Conservation (phyloP, 164 flowering plant species). For the Brasenia schreberi region DNA sequence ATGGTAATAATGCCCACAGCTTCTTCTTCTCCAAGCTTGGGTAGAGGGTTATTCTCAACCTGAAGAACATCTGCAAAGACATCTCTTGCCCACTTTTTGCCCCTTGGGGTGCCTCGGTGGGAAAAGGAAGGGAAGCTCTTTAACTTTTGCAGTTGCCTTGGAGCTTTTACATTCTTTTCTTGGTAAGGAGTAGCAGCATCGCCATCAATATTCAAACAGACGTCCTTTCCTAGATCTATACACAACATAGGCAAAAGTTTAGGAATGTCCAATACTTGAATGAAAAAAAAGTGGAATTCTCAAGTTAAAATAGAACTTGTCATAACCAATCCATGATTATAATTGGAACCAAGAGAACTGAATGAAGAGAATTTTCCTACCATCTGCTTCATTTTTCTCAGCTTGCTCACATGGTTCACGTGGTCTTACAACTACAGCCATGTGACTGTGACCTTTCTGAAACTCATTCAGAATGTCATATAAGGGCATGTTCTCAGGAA, state of each 20-base stretch:
- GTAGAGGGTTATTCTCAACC: slow-evolving; percentile 55
- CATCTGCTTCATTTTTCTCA: slow-evolving; percentile 14
- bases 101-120: slow-evolving; percentile 28
- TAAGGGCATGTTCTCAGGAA: slow-evolving; percentile 65
- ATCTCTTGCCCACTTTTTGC: slow-evolving; percentile 76
- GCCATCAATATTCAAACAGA: slow-evolving; percentile 35
- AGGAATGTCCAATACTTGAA: background rate
- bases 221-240: slow-evolving; percentile 34
- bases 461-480: slow-evolving; percentile 98
- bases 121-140: slow-evolving; percentile 68
- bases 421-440: slow-evolving; percentile 82
- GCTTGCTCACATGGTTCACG: slow-evolving; percentile 15
- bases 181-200: slow-evolving; percentile 41
- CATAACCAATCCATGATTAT: no score
- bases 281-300: background rate
- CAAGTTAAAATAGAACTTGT: background rate
- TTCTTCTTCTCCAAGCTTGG: slow-evolving; percentile 68
- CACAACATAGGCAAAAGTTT: slow-evolving; percentile 1
- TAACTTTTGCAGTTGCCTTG: slow-evolving; percentile 54
- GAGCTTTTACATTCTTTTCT: slow-evolving; percentile 38
- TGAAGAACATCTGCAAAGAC: slow-evolving; percentile 58
- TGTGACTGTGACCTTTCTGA: slow-evolving; percentile 98
- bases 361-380: slow-evolving; percentile 19
- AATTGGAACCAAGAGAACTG: background rate
- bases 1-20: slow-evolving; percentile 89